Evolutionary conservation across 2,329 filamentous ascomycete genomes (phyloP).

Genomic region (Aureobasidium zeae): DNA sequence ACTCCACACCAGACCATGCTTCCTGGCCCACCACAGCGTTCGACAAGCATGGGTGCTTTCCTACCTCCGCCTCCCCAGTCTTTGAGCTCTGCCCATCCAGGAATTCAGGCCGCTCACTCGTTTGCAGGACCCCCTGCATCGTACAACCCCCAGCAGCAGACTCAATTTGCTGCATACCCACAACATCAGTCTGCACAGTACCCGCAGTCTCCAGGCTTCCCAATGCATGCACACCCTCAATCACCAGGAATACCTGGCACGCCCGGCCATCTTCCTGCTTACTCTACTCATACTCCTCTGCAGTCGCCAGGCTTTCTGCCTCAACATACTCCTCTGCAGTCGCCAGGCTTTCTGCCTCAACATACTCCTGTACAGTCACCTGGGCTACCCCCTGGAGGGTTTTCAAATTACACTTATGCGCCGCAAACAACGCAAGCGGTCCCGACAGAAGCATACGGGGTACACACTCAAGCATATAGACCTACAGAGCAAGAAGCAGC

Average conservation of each 20-base stretch:
- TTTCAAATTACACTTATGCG: conserved; percentile 45
- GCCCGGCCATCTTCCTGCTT: conserved; percentile 28
- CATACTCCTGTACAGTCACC: conserved; percentile 19
- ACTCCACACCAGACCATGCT: conserved; percentile 23
- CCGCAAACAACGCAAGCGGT: conserved; percentile 24
- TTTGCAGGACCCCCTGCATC: conserved; percentile 18
- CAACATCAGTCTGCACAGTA: conserved; percentile 15
- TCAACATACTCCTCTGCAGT: conserved; percentile 27
- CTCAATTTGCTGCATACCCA: conserved; percentile 28
- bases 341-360: not conserved
- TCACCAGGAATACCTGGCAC: conserved; percentile 23
- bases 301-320: conserved; percentile 23
- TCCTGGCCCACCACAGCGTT: conserved; percentile 32
- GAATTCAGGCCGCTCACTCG: conserved; percentile 16
- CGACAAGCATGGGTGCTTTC: conserved; percentile 22
- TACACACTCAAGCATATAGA: conserved; percentile 62
- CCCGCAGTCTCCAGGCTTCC: conserved; percentile 17
- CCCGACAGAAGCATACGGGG: conserved; percentile 36
- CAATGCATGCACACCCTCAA: conserved; percentile 17
- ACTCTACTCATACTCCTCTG: conserved; percentile 30
- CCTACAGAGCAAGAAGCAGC: conserved; percentile 54
- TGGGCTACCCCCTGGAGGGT: conserved; percentile 44
- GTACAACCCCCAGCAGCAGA: conserved; percentile 20
- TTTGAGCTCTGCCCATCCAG: conserved; percentile 13
- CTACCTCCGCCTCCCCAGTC: conserved; percentile 27